Base-by-base conservation (phyloP, 2,329 filamentous ascomycete species). In the Mycosphaerella arachidis region DNA sequence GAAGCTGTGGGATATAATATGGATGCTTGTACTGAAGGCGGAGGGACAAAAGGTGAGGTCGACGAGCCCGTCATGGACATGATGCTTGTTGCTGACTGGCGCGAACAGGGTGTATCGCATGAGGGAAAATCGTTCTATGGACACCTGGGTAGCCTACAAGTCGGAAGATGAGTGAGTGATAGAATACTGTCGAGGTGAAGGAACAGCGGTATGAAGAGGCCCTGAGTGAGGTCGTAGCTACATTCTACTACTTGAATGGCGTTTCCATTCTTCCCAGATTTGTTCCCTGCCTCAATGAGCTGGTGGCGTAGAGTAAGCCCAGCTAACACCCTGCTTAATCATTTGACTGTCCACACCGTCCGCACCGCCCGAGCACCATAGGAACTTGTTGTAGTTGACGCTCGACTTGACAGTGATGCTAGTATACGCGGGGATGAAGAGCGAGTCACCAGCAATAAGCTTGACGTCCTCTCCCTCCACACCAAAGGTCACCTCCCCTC, bases 351-450 rank as follows among this genome's bases (percentile, higher is more conserved):
- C 55, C n/a, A 52, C 55, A 9, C 48, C 55, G 52, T 52, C 40
- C 5, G 9, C 33, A n/a, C 55, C 55, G 5, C 55, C 55, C 29
- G 46, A 35, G 35, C 55, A 57, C 46, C 46, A 51, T 48, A 57
- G 29, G 48, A 57, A 57, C 48, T 57, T 57, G 48, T 57, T 57
- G 33, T 57, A 57, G 31, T 57, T 57, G 8, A 57, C 55, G 4
- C 24, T 35, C 30, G 55, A 57, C 31, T 35, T 20, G n/a, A 57
- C 30, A 4, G 46, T 57, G 30, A 57, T 24, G n/a, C 52, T 57
- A 1, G 48, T 57, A 8, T 37, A 48, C 12, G 55, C 55, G 13
- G 55, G 55, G 45, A 57, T 37, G 48, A 57, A 57, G 7, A 57
- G 35, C 31, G 55, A 30, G 31, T 57, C 55, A 4, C 55, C 55